Conservation (phyloP, 768 basidiomycete genomes). For the Termitomyces bulborhizus region DNA sequence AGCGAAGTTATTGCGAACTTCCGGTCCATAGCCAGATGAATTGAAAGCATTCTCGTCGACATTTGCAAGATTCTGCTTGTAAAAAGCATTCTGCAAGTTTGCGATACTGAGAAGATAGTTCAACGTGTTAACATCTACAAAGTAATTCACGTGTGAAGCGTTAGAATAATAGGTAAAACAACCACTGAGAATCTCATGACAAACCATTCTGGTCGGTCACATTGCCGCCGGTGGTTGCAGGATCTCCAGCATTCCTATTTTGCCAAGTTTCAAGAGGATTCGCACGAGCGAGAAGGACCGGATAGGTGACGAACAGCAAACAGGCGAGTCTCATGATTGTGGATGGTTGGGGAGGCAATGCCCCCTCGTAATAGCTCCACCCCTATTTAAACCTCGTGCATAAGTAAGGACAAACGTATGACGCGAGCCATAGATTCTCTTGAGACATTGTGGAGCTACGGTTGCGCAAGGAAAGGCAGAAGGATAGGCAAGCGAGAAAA, state of each 20-base stretch:
- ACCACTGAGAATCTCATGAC: conserved; percentile 2
- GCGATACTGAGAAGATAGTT: conserved; percentile 10
- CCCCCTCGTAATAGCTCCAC: neutral
- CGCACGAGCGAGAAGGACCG: neutral
- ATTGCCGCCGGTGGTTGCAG: neutral
- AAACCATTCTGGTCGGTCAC: conserved; percentile 5
- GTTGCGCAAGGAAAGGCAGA: neutral
- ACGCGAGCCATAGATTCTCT: neutral
- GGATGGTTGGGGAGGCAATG: neutral
- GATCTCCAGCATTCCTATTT: neutral
- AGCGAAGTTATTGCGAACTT: conserved; percentile 6
- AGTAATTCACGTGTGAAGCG: neutral
- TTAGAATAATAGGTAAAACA: neutral
- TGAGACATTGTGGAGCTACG: conserved; percentile 10
- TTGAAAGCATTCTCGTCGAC: conserved; percentile 12
- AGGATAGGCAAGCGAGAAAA: neutral
- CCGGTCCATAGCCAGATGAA: conserved; percentile 5
- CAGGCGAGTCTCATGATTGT: conserved; percentile 7
- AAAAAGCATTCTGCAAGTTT: conserved; percentile 15
- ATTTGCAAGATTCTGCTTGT: conserved; percentile 10
- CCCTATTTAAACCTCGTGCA: conserved; percentile 10
- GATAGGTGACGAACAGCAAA: neutral
- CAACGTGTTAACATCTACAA: conserved; percentile 6
- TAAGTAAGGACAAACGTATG: conserved; percentile 4
- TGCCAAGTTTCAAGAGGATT: neutral